A percentile compares a stretch with the other conserved stretches of the same genome.
Conservation (phyloP, 2,329 filamentous ascomycete genomes). For the Lachnum nothofagi region DNA sequence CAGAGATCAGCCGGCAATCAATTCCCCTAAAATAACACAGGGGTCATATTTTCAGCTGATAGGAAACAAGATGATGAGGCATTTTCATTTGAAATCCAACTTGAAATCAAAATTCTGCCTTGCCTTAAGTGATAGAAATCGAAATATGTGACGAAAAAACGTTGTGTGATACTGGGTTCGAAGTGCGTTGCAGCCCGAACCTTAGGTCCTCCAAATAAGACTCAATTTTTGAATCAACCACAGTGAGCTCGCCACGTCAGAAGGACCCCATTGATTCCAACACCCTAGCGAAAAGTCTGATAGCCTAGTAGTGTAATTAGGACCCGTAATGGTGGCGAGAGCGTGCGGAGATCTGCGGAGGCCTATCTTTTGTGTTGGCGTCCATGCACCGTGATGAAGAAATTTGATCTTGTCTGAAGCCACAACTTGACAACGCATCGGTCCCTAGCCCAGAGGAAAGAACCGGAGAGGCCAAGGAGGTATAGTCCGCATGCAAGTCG, state of each 20-base stretch:
- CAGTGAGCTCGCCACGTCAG: slow-evolving; percentile 32
- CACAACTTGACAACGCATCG: slow-evolving; percentile 31
- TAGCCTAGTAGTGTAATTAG: slow-evolving; percentile 13
- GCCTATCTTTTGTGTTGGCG: slow-evolving; percentile 21
- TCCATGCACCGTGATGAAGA: slow-evolving; percentile 27
- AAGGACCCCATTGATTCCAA: slow-evolving; percentile 21
- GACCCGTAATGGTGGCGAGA: slow-evolving; percentile 22
- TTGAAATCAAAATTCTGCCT: slow-evolving; percentile 15
- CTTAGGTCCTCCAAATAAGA: slow-evolving; percentile 21
- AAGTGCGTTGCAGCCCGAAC: slow-evolving; percentile 21
- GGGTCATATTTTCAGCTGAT: background rate
- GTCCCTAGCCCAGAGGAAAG: slow-evolving; percentile 14
- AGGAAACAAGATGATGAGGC: slow-evolving; percentile 5
- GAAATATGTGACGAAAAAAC: slow-evolving; percentile 6
- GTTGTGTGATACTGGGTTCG: slow-evolving; percentile 17
- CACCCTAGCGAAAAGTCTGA: slow-evolving; percentile 22
- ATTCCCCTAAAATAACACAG: slow-evolving; percentile 3
- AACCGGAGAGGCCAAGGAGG: slow-evolving; percentile 5
- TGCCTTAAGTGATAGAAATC: slow-evolving; percentile 17
- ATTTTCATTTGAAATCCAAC: slow-evolving; percentile 5
- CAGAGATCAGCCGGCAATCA: slow-evolving; percentile 9
- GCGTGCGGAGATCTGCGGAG: slow-evolving; percentile 24
- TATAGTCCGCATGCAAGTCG: slow-evolving; percentile 10
- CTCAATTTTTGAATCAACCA: slow-evolving; percentile 23
- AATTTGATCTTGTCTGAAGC: slow-evolving; percentile 21